Percentiles rank a stretch among this genome's conserved stretches.
These are phyloP conservation scores for Globisporangium takayamanum DNA, from an alignment of 352 stramenopile genomes.

Conservation along the genomic window DNA sequence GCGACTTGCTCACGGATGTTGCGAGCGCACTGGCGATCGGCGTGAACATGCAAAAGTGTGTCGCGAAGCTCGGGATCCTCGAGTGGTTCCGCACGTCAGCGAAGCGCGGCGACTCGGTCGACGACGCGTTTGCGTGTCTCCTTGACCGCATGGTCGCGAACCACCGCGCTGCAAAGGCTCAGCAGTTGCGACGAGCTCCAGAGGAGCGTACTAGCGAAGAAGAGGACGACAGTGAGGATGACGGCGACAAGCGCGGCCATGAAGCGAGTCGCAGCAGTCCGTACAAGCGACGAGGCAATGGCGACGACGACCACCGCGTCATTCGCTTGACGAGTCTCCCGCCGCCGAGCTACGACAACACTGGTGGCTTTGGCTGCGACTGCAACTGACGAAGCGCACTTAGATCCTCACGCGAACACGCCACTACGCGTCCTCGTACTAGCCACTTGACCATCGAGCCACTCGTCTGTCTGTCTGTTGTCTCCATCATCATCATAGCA, in stretches of 20 bases:
- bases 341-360: constrained; percentile 13
- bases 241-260: background rate
- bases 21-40: constrained; percentile 62
- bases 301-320: constrained; percentile 16
- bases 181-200: background rate
- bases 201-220: background rate
- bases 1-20: constrained; percentile 67
- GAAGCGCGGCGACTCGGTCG: constrained; percentile 59
- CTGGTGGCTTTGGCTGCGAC: constrained; percentile 30
- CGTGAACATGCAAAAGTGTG: constrained; percentile 83
- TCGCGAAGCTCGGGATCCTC: constrained; percentile 59
- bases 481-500: background rate
- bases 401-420: background rate
- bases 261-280: background rate
- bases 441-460: background rate
- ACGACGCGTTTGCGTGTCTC: constrained; percentile 56
- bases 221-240: background rate
- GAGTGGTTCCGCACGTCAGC: constrained; percentile 76
- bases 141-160: constrained; percentile 54
- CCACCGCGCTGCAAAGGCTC: constrained; percentile 17
- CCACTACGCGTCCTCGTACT: background rate
- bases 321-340: constrained; percentile 37
- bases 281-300: background rate
- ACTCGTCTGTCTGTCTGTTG: background rate
- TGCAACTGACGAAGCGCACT: constrained; percentile 22